phyloP scores from a whole-genome alignment of 169 alveolate species.

The Plasmodium gonderi region DNA sequence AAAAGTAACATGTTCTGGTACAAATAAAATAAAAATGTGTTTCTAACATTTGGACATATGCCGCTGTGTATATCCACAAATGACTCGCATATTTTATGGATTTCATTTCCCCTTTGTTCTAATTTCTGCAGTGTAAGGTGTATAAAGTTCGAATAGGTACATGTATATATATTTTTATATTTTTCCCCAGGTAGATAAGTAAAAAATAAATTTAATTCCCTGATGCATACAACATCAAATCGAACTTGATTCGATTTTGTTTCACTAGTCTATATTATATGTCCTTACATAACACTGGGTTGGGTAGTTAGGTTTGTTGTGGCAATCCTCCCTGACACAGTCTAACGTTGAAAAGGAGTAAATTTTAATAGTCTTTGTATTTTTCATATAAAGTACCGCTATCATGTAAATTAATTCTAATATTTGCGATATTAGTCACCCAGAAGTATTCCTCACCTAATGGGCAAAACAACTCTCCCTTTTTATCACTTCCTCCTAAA shows the following conservation, averaged over 20 bases:
- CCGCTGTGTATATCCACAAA: conserved; percentile 14
- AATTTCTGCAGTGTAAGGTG: conserved; percentile 23
- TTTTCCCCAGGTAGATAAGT: background rate
- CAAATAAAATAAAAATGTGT: background rate
- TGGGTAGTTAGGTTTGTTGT: conserved; percentile 21
- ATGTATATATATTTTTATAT: background rate
- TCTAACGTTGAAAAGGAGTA: background rate
- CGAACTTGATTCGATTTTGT: too few species aligned
- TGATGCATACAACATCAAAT: too few species aligned
- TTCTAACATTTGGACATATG: conserved; percentile 17
- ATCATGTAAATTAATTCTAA: too few species aligned
- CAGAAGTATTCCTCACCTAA: too few species aligned
- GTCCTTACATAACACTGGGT: conserved; percentile 47
- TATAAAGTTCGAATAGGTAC: background rate
- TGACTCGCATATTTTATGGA: conserved; percentile 36
- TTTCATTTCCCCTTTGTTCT: conserved; percentile 39
- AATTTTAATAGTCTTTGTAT: background rate
- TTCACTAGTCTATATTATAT: background rate
- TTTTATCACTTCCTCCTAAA: background rate
- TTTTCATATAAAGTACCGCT: too few species aligned
- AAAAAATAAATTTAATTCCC: background rate
- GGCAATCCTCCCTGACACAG: conserved; percentile 7
- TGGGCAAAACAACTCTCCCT: background rate
- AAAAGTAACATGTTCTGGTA: background rate
- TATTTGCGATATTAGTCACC: too few species aligned